A percentile compares a stretch with the other conserved stretches of the same genome.
These are phyloP conservation scores for Pilaira anomala DNA, from an alignment of 192 early-diverging fungal species.

Conservation along the genomic window DNA sequence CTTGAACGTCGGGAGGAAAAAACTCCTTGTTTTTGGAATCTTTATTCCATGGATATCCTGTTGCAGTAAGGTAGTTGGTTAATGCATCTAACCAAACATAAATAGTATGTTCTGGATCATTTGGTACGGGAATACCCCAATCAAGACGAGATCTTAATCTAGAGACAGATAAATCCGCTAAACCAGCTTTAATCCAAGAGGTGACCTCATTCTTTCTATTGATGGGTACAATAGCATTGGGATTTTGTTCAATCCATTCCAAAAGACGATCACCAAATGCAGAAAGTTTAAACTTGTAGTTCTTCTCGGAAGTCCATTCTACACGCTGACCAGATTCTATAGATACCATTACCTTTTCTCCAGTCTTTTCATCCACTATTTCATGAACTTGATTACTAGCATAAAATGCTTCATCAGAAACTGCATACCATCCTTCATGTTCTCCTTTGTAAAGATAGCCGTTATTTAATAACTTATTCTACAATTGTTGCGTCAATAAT, in stretches of 20 bases:
- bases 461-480: constrained; percentile 57
- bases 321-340: constrained; percentile 82
- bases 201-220: constrained; percentile 65
- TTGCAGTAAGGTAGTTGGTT: constrained; percentile 85
- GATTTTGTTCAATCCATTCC: constrained; percentile 68
- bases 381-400: constrained; percentile 69
- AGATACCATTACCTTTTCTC: constrained; percentile 52
- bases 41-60: constrained; percentile 76
- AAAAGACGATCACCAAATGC: constrained; percentile 57
- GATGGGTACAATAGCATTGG: constrained; percentile 64
- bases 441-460: constrained; percentile 89
- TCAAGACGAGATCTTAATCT: constrained; percentile 68
- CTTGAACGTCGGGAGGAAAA: constrained; percentile 76
- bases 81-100: constrained; percentile 99
- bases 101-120: constrained; percentile 82
- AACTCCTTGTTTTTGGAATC: constrained; percentile 18
- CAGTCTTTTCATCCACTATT: constrained; percentile 49
- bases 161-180: constrained; percentile 85
- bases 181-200: constrained; percentile 50
- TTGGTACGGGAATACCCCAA: constrained; percentile 94
- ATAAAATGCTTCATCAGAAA: constrained; percentile 95
- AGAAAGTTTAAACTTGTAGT: constrained; percentile 88
- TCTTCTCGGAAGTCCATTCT: constrained; percentile 89
- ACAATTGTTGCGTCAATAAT: neutral
- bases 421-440: constrained; percentile 93